Conservation (phyloP, 352 stramenopile species). For the Globisporangium takayamanum region DNA sequence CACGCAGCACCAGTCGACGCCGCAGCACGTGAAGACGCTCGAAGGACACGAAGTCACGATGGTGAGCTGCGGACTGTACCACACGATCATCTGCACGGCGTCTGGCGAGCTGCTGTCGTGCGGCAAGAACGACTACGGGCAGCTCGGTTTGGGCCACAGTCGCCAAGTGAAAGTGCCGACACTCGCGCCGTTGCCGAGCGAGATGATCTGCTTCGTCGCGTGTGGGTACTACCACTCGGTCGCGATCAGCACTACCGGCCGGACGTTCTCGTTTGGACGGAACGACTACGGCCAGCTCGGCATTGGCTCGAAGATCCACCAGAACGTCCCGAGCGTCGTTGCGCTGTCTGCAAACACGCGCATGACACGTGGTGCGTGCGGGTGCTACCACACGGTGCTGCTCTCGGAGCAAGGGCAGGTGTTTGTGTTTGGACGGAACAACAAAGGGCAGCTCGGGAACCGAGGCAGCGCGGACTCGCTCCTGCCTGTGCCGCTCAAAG, state of each 20-base stretch:
- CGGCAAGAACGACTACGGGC: conserved; percentile 86
- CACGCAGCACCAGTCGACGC: conserved; percentile 65
- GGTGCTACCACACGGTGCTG: conserved; percentile 83
- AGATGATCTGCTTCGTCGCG: conserved; percentile 74
- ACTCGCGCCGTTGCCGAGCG: conserved; percentile 49
- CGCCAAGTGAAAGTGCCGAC: conserved; percentile 68
- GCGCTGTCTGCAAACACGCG: conserved; percentile 58
- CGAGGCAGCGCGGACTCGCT: conserved; percentile 76
- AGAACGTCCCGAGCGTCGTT: conserved; percentile 67
- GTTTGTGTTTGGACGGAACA: conserved; percentile 84
- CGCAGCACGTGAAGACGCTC: conserved; percentile 72
- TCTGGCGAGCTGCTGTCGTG: conserved; percentile 66
- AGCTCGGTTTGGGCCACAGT: conserved; percentile 75
- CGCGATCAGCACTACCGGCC: conserved; percentile 53
- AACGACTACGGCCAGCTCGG: conserved; percentile 87
- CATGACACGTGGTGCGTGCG: conserved; percentile 72
- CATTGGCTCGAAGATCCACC: conserved; percentile 80
- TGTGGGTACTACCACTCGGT: conserved; percentile 86
- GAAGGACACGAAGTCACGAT: conserved; percentile 67
- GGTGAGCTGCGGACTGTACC: conserved; percentile 78
- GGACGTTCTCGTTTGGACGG: conserved; percentile 73
- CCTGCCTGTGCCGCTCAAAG: conserved; percentile 73
- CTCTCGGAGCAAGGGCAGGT: conserved; percentile 81
- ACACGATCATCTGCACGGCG: conserved; percentile 74
- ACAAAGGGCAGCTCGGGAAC: conserved; percentile 87